Base-by-base conservation (phyloP, 106 monocot genomes). In the Xerophyta viscosa region DNA sequence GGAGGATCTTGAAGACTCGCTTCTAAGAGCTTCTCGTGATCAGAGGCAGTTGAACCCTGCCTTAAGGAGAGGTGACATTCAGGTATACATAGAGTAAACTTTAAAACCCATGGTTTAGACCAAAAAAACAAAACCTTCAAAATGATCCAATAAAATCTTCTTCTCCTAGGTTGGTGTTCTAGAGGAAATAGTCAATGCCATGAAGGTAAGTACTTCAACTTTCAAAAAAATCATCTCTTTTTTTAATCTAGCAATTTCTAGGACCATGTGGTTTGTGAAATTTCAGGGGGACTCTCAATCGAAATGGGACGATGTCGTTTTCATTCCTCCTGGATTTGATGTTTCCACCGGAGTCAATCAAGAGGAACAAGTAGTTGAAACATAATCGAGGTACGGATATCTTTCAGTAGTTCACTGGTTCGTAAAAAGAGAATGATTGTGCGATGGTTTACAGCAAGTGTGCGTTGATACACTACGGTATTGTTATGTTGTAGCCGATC, bases 1-100 rank as follows among this genome's bases (percentile, higher is more conserved):
- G 94, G 94, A 94, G 78, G 94, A 94, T 64, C 68, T 94, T 27
- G 94, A 94, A 33, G 67, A 88, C 3, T 73, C 81, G 9, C 76
- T 94, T 55, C 37, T 11, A 7, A 69, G 63, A 61, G 79, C 83
- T 58, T 75, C 94, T 23, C 55, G 44, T n/a, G 57, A 73, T 1
- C 80, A 88, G 57, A 78, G 56, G 21, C 18, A 75, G 29, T 60
- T 78, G 57, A 88, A 88, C 45, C 88, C 94, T 31, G 33, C 78
- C 31, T 64, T 73, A 13, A 74, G 74, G 39, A 68, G 43, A 47
- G 81, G 84, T 37, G 88, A 88, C 54, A 70, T 88, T 56, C 83
- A 88, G 75, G 88, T 94, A 66, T 43, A 30, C 10, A 5, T 6
- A 33, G 33, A 11, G 11, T 6, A 6, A 33, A 33, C 33, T 33